phyloP scores from a whole-genome alignment of 495 filamentous ascomycete genomes.

The Penicillium herquei region DNA sequence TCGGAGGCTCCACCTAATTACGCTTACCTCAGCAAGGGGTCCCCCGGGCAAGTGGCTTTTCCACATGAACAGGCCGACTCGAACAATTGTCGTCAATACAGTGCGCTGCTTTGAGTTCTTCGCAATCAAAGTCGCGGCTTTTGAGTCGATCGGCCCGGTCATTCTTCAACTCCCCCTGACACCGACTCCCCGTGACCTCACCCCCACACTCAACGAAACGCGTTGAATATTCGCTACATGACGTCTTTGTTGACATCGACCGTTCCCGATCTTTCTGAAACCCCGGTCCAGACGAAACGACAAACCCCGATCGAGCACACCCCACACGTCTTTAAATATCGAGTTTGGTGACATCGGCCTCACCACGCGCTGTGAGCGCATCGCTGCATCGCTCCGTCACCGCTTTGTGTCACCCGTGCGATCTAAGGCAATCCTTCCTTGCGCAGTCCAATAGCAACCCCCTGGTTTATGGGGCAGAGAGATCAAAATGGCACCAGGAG shows the following conservation, averaged over 20 bases:
- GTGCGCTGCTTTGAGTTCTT: slow-evolving; percentile 9
- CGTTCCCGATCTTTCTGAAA: slow-evolving; percentile 17
- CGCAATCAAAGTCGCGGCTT: slow-evolving; percentile 1
- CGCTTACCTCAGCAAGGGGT: slow-evolving; percentile 36
- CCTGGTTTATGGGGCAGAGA: slow-evolving; percentile 39
- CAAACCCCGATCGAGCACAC: not conserved
- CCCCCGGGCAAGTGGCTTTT: slow-evolving; percentile 39
- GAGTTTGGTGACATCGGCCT: slow-evolving; percentile 16
- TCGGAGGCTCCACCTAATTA: not conserved
- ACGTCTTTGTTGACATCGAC: slow-evolving; percentile 46
- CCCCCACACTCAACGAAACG: slow-evolving; percentile 22
- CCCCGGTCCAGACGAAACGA: slow-evolving; percentile 10
- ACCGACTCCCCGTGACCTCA: slow-evolving; percentile 10
- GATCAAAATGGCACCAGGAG: slow-evolving; percentile 66
- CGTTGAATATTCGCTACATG: slow-evolving; percentile 39
- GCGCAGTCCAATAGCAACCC: slow-evolving; percentile 15
- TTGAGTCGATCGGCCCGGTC: not conserved
- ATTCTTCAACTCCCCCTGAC: not conserved
- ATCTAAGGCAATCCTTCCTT: slow-evolving; percentile 3
- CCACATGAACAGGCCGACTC: slow-evolving; percentile 26
- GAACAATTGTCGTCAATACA: slow-evolving; percentile 16
- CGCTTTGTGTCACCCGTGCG: slow-evolving; percentile 20
- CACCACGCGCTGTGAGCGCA: slow-evolving; percentile 40
- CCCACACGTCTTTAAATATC: not conserved
- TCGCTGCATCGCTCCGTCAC: slow-evolving; percentile 27